Evolutionary conservation across 1,284 basidiomycete genomes (phyloP).

Genomic region (Megacollybia platyphylla): DNA sequence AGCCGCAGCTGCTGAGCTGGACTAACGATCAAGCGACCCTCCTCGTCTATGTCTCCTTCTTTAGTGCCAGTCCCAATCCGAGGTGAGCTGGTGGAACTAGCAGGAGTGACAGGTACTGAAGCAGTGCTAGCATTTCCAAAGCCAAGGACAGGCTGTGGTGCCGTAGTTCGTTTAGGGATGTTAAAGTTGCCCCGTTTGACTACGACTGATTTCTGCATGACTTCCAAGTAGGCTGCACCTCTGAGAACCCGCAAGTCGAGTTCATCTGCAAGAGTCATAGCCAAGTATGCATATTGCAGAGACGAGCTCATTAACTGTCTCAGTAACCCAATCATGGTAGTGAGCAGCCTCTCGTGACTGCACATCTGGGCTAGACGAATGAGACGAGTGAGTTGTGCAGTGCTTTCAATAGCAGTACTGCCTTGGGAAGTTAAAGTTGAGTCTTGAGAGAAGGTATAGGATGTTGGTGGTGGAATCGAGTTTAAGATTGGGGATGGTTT

Average conservation of each 20-base stretch:
- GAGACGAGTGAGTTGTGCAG: constrained; percentile 38
- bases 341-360: constrained; percentile 39
- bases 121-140: not conserved
- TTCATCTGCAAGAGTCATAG: constrained; percentile 58
- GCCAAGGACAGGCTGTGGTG: not conserved
- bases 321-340: constrained; percentile 43
- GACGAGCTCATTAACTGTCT: constrained; percentile 43
- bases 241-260: constrained; percentile 39
- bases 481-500: constrained; percentile 42
- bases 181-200: constrained; percentile 16
- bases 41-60: constrained; percentile 19
- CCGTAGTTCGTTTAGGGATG: not conserved
- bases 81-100: not conserved
- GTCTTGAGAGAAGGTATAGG: constrained; percentile 16
- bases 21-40: constrained; percentile 33
- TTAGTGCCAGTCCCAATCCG: constrained; percentile 2
- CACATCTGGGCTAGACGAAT: constrained; percentile 54
- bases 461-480: constrained; percentile 19
- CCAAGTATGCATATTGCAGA: constrained; percentile 50
- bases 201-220: constrained; percentile 46
- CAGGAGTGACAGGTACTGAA: constrained; percentile 4
- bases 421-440: constrained; percentile 10
- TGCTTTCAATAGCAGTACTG: constrained; percentile 19
- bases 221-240: constrained; percentile 55
- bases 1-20: constrained; percentile 47